Conservation (phyloP, 2,329 filamentous ascomycete species). For the Monosporascus sp. region DNA sequence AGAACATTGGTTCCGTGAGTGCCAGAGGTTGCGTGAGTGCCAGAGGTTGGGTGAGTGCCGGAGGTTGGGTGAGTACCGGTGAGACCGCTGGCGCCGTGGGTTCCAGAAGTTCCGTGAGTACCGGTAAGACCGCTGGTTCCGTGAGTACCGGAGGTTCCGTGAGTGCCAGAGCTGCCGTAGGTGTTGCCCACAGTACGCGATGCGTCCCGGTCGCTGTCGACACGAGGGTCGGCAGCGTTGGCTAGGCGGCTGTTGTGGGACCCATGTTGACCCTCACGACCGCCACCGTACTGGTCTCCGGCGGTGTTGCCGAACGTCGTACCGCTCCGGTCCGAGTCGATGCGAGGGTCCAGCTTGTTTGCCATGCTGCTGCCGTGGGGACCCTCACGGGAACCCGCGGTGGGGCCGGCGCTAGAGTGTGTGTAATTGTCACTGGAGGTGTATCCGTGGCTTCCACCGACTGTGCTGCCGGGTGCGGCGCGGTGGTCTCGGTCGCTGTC, state of each 20-base stretch:
- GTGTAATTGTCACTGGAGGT: slow-evolving; percentile 17
- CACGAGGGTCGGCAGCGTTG: slow-evolving; percentile 46
- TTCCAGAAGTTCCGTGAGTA: slow-evolving; percentile 5
- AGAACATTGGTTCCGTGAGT: slow-evolving; percentile 3
- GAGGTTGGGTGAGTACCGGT: slow-evolving; percentile 14
- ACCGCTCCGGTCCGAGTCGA: slow-evolving; percentile 44
- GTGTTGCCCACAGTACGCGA: slow-evolving; percentile 29
- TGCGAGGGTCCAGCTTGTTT: slow-evolving; percentile 50
- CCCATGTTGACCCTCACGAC: slow-evolving; percentile 30
- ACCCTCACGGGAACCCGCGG: slow-evolving; percentile 23
- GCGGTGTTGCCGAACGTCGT: slow-evolving; percentile 19
- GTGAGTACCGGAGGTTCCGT: slow-evolving; percentile 9
- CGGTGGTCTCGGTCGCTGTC: slow-evolving; percentile 30
- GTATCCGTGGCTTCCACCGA: slow-evolving; percentile 17
- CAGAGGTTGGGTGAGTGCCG: slow-evolving; percentile 12
- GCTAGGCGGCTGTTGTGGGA: slow-evolving; percentile 37
- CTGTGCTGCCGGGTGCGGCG: slow-evolving; percentile 19
- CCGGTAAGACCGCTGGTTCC: slow-evolving; percentile 25
- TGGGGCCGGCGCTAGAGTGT: slow-evolving; percentile 34
- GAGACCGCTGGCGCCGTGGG: slow-evolving; percentile 21
- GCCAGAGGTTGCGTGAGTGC: slow-evolving; percentile 13
- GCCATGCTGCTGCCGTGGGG: slow-evolving; percentile 41
- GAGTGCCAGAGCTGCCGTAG: slow-evolving; percentile 20
- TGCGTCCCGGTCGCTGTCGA: slow-evolving; percentile 45
- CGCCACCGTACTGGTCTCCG: slow-evolving; percentile 24